A percentile compares a stretch with the other conserved stretches of the same genome.
Conservation (phyloP, 768 basidiomycete genomes). For the Leucogyrophana mollusca region DNA sequence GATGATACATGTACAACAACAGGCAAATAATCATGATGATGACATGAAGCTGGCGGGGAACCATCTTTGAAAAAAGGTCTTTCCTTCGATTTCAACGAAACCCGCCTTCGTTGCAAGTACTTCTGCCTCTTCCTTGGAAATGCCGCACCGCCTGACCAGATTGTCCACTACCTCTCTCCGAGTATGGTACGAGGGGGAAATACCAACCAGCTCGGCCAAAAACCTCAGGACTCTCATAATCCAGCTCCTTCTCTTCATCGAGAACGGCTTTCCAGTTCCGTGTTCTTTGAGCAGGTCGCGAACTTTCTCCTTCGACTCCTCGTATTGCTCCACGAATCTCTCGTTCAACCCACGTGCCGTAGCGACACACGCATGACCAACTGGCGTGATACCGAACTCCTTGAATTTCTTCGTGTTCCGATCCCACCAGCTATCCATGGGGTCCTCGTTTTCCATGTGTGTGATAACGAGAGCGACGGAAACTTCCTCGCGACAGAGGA, state of each 20-base stretch:
- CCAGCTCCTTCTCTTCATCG: conserved; percentile 23
- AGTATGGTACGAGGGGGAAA: conserved; percentile 8
- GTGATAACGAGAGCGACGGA: conserved; percentile 32
- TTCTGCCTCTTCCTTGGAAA: no score
- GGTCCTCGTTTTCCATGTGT: conserved; percentile 24
- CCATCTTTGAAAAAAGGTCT: no score
- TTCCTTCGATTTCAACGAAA: no score
- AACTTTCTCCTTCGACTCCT: conserved; percentile 18
- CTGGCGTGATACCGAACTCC: conserved; percentile 20
- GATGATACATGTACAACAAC: no score
- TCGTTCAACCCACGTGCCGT: conserved; percentile 17
- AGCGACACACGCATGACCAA: conserved; percentile 32
- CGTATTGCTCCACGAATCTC: conserved; percentile 9
- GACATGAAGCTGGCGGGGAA: no score
- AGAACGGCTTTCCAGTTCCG: conserved; percentile 12
- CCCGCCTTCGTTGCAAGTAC: no score
- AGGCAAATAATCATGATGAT: no score
- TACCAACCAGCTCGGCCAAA: conserved; percentile 19
- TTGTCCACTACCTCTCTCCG: conserved; percentile 7
- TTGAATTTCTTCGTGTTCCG: conserved; percentile 9
- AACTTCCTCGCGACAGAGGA: conserved; percentile 30
- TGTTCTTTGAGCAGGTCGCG: conserved; percentile 16
- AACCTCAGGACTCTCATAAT: conserved; percentile 19
- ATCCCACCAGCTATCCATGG: conserved; percentile 22
- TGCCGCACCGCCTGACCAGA: no score